A percentile compares a stretch with the other conserved stretches of the same genome.
Evolutionary conservation across 192 early-diverging fungal species (phyloP).

Genomic region (Backusella tuberculispora): DNA sequence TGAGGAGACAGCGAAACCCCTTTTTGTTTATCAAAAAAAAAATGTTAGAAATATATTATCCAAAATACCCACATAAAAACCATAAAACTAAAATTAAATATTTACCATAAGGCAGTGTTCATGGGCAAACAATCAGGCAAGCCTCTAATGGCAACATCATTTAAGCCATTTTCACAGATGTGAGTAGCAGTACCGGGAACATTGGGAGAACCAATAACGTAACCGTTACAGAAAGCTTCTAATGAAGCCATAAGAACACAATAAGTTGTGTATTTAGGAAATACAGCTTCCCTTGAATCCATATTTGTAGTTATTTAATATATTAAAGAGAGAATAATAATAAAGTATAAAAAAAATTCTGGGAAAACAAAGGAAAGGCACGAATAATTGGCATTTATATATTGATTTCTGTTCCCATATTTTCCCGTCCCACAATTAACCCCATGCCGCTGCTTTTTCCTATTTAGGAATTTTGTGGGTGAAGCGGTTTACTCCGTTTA

Average conservation of each 20-base stretch:
- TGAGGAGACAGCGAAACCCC: constrained; percentile 52
- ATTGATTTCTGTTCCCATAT: not conserved
- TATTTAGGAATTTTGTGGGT: constrained; percentile 5
- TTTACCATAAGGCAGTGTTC: constrained; percentile 33
- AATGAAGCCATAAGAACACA: constrained; percentile 42
- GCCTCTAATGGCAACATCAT: not conserved
- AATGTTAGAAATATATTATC: not conserved
- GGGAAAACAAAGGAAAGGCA: constrained; percentile 1
- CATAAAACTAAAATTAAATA: not conserved
- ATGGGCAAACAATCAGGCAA: constrained; percentile 43
- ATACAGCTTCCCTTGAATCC: constrained; percentile 46
- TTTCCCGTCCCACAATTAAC: not conserved
- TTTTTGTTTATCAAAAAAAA: not conserved
- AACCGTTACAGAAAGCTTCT: constrained; percentile 46
- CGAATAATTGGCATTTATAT: not conserved
- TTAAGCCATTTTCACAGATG: constrained; percentile 23
- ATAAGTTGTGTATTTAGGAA: constrained; percentile 47
- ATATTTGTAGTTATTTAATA: constrained; percentile 18
- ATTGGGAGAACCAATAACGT: constrained; percentile 53
- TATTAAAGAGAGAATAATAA: not conserved
- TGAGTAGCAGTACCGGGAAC: constrained; percentile 43
- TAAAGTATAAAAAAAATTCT: constrained; percentile 3
- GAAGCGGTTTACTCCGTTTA: constrained; percentile 3
- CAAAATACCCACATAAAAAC: not conserved
- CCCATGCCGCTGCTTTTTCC: constrained; percentile 8